Conservation (phyloP, 164 flowering plant genomes). For the Akebia trifoliata region DNA sequence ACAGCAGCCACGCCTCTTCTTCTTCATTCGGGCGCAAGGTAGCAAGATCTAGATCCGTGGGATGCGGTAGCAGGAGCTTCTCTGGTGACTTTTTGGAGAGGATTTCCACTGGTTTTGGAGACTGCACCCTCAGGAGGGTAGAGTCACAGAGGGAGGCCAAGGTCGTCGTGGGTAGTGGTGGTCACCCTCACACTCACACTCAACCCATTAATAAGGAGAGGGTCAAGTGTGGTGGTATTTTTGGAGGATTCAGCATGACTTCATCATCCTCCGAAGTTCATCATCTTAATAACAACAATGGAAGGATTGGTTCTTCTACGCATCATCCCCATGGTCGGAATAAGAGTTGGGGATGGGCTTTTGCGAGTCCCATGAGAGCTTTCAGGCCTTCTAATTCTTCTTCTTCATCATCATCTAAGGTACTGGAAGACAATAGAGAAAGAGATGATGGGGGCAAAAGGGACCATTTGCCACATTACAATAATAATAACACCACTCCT, state of each 20-base stretch:
- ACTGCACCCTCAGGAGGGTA: constrained; percentile 80
- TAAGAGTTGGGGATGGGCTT: constrained; percentile 86
- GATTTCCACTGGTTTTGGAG: constrained; percentile 86
- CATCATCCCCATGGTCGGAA: constrained; percentile 41
- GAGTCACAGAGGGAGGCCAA: constrained; percentile 88
- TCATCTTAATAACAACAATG: background rate
- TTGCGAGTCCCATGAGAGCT: constrained; percentile 90
- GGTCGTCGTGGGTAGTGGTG: constrained; percentile 3
- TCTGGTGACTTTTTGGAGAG: constrained; percentile 89
- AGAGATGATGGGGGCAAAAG: background rate
- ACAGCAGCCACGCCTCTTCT: constrained; percentile 29
- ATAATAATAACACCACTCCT: background rate
- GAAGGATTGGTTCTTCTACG: constrained; percentile 8
- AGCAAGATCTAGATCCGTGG: constrained; percentile 92
- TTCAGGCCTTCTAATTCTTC: constrained; percentile 41
- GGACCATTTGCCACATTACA: background rate
- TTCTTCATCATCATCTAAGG: background rate
- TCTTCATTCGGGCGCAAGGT: constrained; percentile 73
- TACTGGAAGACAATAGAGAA: background rate
- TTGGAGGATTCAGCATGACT: constrained; percentile 62
- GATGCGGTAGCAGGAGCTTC: constrained; percentile 94
- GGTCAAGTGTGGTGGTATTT: constrained; percentile 86
- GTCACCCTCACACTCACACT: constrained; percentile 25
- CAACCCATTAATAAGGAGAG: constrained; percentile 53
- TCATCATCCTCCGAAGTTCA: constrained; percentile 46